Evolutionary conservation across 257 asterid genomes (phyloP).

Genomic region (Solanum clarkiae): DNA sequence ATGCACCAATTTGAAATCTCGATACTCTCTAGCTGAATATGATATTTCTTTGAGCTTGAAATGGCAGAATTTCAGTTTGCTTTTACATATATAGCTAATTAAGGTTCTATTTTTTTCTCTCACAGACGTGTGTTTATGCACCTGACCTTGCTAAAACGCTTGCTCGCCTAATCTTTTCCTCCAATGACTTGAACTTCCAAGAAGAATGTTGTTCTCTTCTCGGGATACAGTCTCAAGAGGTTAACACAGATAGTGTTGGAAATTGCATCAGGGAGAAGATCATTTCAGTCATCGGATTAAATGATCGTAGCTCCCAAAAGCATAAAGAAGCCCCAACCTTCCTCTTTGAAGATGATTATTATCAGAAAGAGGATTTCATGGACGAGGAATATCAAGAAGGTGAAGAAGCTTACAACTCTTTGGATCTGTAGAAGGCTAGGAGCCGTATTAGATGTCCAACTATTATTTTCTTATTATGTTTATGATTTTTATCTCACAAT

Average conservation of each 20-base stretch:
- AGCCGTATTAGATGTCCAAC: neutral
- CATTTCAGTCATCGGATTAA: conserved; percentile 29
- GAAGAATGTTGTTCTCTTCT: conserved; percentile 66
- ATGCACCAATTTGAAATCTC: neutral
- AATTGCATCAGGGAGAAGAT: conserved; percentile 56
- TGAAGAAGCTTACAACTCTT: conserved; percentile 18
- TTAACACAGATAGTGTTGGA: conserved; percentile 27
- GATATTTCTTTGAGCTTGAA: neutral
- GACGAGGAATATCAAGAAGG: conserved; percentile 38
- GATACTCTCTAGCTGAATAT: neutral
- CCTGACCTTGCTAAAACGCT: conserved; percentile 87
- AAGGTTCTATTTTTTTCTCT: neutral
- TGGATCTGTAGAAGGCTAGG: conserved; percentile 11
- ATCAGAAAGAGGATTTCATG: conserved; percentile 10
- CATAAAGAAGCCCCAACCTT: conserved; percentile 37
- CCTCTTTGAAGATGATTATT: conserved; percentile 29
- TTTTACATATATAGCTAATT: neutral
- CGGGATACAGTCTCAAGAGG: conserved; percentile 31
- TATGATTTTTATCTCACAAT: neutral
- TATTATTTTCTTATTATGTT: neutral
- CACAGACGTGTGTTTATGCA: conserved; percentile 61
- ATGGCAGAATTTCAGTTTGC: neutral
- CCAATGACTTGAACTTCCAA: conserved; percentile 53
- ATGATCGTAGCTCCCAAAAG: conserved; percentile 34
- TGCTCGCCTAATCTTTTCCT: conserved; percentile 58